Percentiles rank a stretch among this genome's conserved stretches.
These are phyloP conservation scores for Nannizzia gypsea DNA, from an alignment of 2,329 filamentous ascomycete genomes.

Conservation along the genomic window DNA sequence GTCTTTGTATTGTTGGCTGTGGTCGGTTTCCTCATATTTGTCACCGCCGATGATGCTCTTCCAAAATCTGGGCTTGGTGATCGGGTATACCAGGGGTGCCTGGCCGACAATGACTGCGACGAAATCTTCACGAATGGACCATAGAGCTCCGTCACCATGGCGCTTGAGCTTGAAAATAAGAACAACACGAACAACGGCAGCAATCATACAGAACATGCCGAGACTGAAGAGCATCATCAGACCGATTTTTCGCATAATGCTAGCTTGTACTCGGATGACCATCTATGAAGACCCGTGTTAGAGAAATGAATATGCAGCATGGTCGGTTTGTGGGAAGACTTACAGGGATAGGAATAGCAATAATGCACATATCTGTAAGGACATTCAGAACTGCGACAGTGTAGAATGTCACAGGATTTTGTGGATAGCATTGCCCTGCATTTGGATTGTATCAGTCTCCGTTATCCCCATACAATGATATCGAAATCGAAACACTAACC, in stretches of 20 bases:
- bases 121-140: slow-evolving; percentile 32
- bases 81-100: slow-evolving; percentile 26
- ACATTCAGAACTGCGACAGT: slow-evolving; percentile 27
- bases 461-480: neutral
- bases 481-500: slow-evolving; percentile 17
- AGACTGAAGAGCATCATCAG: slow-evolving; percentile 25
- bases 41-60: neutral
- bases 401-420: slow-evolving; percentile 24
- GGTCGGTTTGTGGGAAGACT: neutral
- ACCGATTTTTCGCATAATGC: slow-evolving; percentile 21
- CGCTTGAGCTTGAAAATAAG: slow-evolving; percentile 19
- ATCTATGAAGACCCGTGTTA: slow-evolving; percentile 14
- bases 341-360: slow-evolving; percentile 27
- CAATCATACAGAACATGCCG: slow-evolving; percentile 27
- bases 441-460: neutral
- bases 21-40: neutral
- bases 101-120: slow-evolving; percentile 30
- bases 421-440: slow-evolving; percentile 22
- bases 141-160: slow-evolving; percentile 21
- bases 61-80: neutral
- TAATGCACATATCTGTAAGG: slow-evolving; percentile 26
- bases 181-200: slow-evolving; percentile 18
- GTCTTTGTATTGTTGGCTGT: neutral
- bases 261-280: slow-evolving; percentile 21
- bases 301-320: neutral